phyloP scores from a whole-genome alignment of 1,284 basidiomycete genomes.

The Sphagnurus paluster region DNA sequence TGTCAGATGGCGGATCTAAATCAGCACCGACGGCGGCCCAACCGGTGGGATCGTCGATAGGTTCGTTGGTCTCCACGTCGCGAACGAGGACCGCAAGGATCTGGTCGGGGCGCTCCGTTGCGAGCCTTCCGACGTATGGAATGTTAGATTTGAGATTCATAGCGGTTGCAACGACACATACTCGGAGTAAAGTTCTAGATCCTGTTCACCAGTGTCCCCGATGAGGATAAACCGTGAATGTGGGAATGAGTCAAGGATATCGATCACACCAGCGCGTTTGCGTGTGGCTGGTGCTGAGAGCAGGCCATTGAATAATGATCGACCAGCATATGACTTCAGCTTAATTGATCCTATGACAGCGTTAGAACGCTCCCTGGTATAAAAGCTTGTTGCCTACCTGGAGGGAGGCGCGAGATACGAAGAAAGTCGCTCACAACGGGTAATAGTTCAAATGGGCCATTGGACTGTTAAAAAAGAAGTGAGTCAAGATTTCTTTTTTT shows the following conservation, averaged over 20 bases:
- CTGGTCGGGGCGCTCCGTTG: slow-evolving; percentile 64
- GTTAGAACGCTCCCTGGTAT: slow-evolving; percentile 18
- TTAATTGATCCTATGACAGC: slow-evolving; percentile 55
- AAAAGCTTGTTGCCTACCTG: slow-evolving; percentile 38
- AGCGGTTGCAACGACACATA: slow-evolving; percentile 15
- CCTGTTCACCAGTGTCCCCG: slow-evolving; percentile 88
- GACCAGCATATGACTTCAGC: slow-evolving; percentile 80
- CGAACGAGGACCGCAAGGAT: slow-evolving; percentile 74
- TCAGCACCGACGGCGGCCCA: slow-evolving; percentile 29
- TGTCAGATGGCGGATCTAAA: too few species aligned
- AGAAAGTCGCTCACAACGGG: slow-evolving; percentile 82
- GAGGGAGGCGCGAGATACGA: slow-evolving; percentile 62
- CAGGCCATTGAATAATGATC: slow-evolving; percentile 77
- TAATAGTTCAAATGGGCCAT: slow-evolving; percentile 86
- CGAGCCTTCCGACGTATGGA: slow-evolving; percentile 40
- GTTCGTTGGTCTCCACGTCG: slow-evolving; percentile 32
- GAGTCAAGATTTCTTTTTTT: too few species aligned
- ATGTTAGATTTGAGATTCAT: neutral
- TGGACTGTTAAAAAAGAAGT: slow-evolving; percentile 58
- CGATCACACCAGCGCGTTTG: slow-evolving; percentile 77
- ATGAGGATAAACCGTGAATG: slow-evolving; percentile 78
- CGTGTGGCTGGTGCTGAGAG: slow-evolving; percentile 74
- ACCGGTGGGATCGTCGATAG: slow-evolving; percentile 62
- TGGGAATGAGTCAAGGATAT: slow-evolving; percentile 77
- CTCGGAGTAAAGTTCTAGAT: slow-evolving; percentile 80